phyloP scores from a whole-genome alignment of 1,139 yeast species.

The Zygoascus sp. region DNA sequence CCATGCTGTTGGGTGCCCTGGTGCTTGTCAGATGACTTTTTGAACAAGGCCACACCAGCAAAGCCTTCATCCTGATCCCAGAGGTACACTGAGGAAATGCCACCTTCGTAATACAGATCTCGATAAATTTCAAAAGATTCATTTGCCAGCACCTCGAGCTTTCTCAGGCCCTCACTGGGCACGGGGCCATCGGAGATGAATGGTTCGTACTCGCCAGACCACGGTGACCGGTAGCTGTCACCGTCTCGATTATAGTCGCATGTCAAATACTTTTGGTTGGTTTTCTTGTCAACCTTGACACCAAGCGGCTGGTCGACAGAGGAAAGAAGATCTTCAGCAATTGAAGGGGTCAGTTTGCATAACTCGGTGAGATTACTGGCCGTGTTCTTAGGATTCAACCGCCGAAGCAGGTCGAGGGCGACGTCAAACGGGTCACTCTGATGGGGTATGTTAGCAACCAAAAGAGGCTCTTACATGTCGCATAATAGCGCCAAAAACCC shows the following conservation, averaged over 20 bases:
- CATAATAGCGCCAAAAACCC: too few relatives aligned
- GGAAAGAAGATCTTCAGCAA: constrained; percentile 83
- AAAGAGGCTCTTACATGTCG: too few relatives aligned
- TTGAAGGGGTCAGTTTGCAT: constrained; percentile 71
- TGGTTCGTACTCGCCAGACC: constrained; percentile 80
- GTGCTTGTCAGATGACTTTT: constrained; percentile 42
- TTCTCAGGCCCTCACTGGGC: constrained; percentile 65
- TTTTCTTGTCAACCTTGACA: constrained; percentile 50
- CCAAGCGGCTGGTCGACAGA: constrained; percentile 83
- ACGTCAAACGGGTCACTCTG: constrained; percentile 69
- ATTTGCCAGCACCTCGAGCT: constrained; percentile 75
- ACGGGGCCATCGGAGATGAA: constrained; percentile 59
- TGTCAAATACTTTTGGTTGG: constrained; percentile 68
- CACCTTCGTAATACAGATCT: constrained; percentile 93
- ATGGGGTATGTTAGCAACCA: not conserved
- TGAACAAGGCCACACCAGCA: constrained; percentile 88
- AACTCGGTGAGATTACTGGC: constrained; percentile 58
- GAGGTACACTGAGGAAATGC: constrained; percentile 81
- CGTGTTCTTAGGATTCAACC: constrained; percentile 75
- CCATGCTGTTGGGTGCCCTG: constrained; percentile 39
- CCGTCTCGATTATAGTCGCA: constrained; percentile 97
- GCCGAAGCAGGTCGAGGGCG: constrained; percentile 78
- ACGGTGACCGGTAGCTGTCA: constrained; percentile 88
- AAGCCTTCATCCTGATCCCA: constrained; percentile 75
- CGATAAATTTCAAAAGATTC: constrained; percentile 90